Percentiles rank a stretch among this genome's conserved stretches.
phyloP scores from a whole-genome alignment of 179 eudicot species.

The Beta corolliflora region DNA sequence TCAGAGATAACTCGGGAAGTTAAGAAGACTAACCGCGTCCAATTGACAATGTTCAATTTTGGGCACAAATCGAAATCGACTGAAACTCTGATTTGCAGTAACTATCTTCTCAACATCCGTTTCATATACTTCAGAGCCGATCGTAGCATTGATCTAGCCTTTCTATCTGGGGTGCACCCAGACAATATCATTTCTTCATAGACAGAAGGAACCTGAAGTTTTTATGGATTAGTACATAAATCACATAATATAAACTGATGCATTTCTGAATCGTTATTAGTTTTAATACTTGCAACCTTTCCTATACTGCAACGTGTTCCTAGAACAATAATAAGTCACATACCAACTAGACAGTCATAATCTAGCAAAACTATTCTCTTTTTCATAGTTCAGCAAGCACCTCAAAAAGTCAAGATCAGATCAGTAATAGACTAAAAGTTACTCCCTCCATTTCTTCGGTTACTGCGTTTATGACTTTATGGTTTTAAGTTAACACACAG shows the following conservation, averaged over 20 bases:
- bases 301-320: background rate
- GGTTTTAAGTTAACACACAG: too few species aligned
- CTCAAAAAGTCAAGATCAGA: too few species aligned
- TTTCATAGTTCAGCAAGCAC: too few species aligned
- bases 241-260: background rate
- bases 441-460: too few species aligned
- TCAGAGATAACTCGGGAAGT: background rate
- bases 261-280: background rate
- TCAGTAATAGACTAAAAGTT: too few species aligned
- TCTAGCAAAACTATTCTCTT: background rate
- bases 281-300: background rate
- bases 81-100: slow-evolving; percentile 9
- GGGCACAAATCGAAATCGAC: slow-evolving; percentile 23
- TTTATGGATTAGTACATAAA: background rate
- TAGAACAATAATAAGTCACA: background rate
- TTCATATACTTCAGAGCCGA: slow-evolving; percentile 93
- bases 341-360: background rate
- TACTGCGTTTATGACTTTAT: too few species aligned
- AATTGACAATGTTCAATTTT: slow-evolving; percentile 8
- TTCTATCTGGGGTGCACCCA: slow-evolving; percentile 85
- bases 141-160: slow-evolving; percentile 87
- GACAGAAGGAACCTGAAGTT: slow-evolving; percentile 84
- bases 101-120: slow-evolving; percentile 52
- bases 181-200: slow-evolving; percentile 89
- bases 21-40: slow-evolving; percentile 28